These are phyloP conservation scores for Eutypa lata DNA, from an alignment of 2,329 filamentous ascomycete species.

Conservation along the genomic window DNA sequence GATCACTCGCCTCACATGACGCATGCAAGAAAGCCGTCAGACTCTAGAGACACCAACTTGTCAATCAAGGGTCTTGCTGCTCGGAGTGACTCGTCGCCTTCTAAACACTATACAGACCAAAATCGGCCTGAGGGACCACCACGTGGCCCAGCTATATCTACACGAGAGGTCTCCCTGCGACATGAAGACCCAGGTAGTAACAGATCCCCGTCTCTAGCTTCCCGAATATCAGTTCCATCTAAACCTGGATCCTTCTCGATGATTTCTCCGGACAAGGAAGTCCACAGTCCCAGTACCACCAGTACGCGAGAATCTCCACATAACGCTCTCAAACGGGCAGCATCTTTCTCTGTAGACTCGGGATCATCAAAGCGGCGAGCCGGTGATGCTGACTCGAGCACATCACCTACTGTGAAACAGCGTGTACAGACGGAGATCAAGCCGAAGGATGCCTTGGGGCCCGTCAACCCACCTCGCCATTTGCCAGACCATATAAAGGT, in stretches of 20 bases:
- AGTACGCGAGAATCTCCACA: neutral
- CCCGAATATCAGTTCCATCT: neutral
- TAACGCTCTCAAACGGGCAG: neutral
- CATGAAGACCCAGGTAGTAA: neutral
- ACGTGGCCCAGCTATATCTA: neutral
- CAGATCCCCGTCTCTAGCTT: neutral
- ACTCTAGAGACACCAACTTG: neutral
- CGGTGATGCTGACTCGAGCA: neutral
- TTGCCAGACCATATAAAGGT: neutral
- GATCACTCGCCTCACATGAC: neutral
- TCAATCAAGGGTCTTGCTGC: neutral
- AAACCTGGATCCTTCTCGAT: neutral
- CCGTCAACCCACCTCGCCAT: too few species aligned
- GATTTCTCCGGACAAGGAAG: neutral
- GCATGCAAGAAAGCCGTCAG: neutral
- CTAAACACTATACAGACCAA: neutral
- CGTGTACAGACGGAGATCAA: neutral
- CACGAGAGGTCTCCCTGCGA: neutral
- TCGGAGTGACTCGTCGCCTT: neutral
- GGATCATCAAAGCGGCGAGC: neutral
- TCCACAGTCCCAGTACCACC: neutral
- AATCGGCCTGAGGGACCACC: neutral
- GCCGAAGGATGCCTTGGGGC: neutral
- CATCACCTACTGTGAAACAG: neutral
- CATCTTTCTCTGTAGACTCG: neutral